These are phyloP conservation scores for Eucalyptus marginata DNA, from an alignment of 345 rosid species.

Conservation along the genomic window DNA sequence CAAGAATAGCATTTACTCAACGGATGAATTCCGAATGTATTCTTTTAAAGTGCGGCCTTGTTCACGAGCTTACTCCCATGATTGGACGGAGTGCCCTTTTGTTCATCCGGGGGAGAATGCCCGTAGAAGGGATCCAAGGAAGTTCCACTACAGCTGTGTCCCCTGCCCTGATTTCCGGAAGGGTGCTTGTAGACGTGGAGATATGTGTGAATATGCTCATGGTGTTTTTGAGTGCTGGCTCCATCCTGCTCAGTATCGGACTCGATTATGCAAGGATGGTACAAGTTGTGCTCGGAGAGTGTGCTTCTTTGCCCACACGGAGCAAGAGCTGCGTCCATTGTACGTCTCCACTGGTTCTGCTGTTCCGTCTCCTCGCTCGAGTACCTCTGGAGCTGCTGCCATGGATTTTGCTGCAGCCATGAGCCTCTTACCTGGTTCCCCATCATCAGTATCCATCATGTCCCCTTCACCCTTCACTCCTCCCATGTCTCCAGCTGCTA, in stretches of 20 bases:
- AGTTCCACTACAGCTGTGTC: constrained; percentile 92
- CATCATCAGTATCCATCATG: constrained; percentile 69
- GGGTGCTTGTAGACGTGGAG: constrained; percentile 89
- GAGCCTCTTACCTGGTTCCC: constrained; percentile 75
- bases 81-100: constrained; percentile 98
- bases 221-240: constrained; percentile 99
- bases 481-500: constrained; percentile 77
- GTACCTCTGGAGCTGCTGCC: constrained; percentile 38
- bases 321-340: constrained; percentile 85
- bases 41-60: constrained; percentile 94
- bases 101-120: constrained; percentile 98
- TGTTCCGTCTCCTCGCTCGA: constrained; percentile 79
- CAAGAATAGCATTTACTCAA: constrained; percentile 83
- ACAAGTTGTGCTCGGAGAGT: constrained; percentile 78
- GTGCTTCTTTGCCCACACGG: constrained; percentile 89
- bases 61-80: constrained; percentile 94
- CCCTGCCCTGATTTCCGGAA: constrained; percentile 96
- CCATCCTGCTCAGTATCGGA: constrained; percentile 93
- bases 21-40: constrained; percentile 96
- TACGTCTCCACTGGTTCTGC: constrained; percentile 89
- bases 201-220: constrained; percentile 97
- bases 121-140: constrained; percentile 93
- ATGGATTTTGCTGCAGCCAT: constrained; percentile 83
- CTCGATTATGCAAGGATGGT: constrained; percentile 89
- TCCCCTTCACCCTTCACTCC: constrained; percentile 81